Conservation (phyloP, 495 filamentous ascomycete species). For the Hypoxylon perforatum region DNA sequence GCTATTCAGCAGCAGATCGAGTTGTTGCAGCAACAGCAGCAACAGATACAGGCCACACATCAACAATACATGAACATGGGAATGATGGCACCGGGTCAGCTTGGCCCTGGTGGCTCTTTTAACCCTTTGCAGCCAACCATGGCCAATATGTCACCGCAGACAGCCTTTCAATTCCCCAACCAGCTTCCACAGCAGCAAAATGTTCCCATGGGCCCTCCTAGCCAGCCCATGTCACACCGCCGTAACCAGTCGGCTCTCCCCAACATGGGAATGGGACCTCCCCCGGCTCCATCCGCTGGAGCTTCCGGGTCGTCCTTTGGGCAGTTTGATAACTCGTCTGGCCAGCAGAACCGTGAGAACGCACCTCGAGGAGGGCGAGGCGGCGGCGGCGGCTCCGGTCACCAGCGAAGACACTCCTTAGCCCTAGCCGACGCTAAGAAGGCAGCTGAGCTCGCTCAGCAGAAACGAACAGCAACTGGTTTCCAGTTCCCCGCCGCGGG, state of each 20-base stretch:
- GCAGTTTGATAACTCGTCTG: conserved; percentile 74
- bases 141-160: conserved; percentile 83
- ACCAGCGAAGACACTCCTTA: conserved; percentile 94
- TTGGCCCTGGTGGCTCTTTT: conserved; percentile 74
- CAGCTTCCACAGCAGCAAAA: conserved; percentile 76
- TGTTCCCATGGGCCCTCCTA: conserved; percentile 77
- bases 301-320: conserved; percentile 84
- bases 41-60: conserved; percentile 94
- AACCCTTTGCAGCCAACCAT: conserved; percentile 73
- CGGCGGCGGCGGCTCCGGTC: conserved; percentile 77
- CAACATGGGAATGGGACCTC: conserved; percentile 91
- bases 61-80: conserved; percentile 98
- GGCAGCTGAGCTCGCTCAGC: conserved; percentile 94
- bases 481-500: conserved; percentile 94
- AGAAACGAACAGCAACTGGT: conserved; percentile 90
- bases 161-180: conserved; percentile 91
- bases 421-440: conserved; percentile 97
- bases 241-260: conserved; percentile 98
- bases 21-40: conserved; percentile 96
- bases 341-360: conserved; percentile 74
- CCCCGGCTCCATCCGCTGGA: conserved; percentile 95
- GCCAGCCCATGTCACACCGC: conserved; percentile 85
- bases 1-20: conserved; percentile 99
- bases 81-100: conserved; percentile 85
- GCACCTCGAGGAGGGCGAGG: conserved; percentile 81